These are phyloP conservation scores for Agaricus subrufescens DNA, from an alignment of 768 basidiomycete genomes.

Conservation along the genomic window DNA sequence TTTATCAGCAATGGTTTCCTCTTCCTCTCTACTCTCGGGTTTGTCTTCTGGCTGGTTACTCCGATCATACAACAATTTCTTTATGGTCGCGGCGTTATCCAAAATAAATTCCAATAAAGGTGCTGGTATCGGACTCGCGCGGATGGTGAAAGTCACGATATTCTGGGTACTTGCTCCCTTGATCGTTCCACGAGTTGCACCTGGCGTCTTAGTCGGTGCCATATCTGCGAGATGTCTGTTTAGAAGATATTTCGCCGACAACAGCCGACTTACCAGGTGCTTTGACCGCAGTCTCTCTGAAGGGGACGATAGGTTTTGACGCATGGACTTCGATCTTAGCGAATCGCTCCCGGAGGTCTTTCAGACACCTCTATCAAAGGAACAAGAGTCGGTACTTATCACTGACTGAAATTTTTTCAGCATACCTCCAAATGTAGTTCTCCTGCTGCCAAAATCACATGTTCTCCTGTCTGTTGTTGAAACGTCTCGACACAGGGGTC, in stretches of 20 bases:
- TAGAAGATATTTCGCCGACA: background rate
- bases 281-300: conserved; percentile 90
- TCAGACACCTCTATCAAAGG: conserved; percentile 75
- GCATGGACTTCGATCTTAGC: conserved; percentile 90
- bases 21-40: conserved; percentile 29
- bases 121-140: conserved; percentile 78
- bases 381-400: background rate
- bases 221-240: conserved; percentile 55
- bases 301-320: conserved; percentile 95
- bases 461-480: conserved; percentile 95
- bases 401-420: background rate
- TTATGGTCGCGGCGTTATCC: conserved; percentile 62
- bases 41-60: conserved; percentile 23
- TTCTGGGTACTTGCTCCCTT: conserved; percentile 62
- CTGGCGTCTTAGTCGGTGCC: conserved; percentile 73
- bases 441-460: conserved; percentile 94
- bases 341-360: conserved; percentile 94
- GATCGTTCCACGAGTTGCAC: conserved; percentile 73
- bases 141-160: conserved; percentile 76
- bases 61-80: conserved; percentile 50
- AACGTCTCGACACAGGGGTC: conserved; percentile 98
- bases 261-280: conserved; percentile 51
- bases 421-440: conserved; percentile 90
- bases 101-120: conserved; percentile 71
- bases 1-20: conserved; percentile 29